A percentile compares a stretch with the other conserved stretches of the same genome.
phyloP scores from a whole-genome alignment of 208 protist genomes.

The Leishmania tarentolae region DNA sequence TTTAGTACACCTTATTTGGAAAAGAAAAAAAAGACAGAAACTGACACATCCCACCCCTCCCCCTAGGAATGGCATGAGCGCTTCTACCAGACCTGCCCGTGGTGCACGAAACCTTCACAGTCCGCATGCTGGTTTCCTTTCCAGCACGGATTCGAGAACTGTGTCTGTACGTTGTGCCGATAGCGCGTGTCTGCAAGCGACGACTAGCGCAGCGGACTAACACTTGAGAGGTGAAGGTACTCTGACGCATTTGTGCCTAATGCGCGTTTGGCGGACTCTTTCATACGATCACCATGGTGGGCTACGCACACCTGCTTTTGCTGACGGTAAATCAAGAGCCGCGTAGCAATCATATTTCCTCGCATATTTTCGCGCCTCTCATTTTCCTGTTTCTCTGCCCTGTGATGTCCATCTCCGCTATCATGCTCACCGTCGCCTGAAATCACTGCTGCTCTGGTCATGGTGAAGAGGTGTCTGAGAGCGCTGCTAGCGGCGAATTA shows the following conservation, averaged over 20 bases:
- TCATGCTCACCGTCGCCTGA: background rate
- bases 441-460: background rate
- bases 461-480: background rate
- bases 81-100: background rate
- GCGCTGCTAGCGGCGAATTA: background rate
- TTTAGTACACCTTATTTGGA: conserved; percentile 19
- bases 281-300: background rate
- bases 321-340: background rate
- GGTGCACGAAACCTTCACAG: background rate
- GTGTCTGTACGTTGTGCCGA: too few species aligned
- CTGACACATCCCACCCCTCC: too few species aligned
- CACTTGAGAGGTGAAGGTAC: background rate
- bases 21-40: background rate
- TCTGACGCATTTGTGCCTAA: too few species aligned
- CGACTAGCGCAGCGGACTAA: background rate
- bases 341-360: background rate
- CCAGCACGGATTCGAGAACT: too few species aligned
- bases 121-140: background rate
- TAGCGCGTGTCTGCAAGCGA: background rate
- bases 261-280: background rate
- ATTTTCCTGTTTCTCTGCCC: background rate
- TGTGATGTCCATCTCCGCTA: background rate
- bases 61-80: background rate
- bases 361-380: background rate
- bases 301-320: background rate